Evolutionary conservation across 768 basidiomycete species (phyloP).

Genomic region (Amanita rimosa): DNA sequence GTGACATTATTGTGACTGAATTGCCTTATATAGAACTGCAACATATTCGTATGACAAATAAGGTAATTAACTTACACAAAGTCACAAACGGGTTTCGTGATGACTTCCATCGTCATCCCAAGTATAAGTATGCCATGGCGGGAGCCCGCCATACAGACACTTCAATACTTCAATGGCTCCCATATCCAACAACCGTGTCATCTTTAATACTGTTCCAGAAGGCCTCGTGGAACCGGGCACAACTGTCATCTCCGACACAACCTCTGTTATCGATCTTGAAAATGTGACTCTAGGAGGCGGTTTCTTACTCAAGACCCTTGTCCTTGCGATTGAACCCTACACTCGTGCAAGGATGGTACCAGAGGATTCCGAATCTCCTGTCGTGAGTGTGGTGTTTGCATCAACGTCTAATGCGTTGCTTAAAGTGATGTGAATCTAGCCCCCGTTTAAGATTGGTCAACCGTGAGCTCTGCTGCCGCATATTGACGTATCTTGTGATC

Average conservation of each 20-base stretch:
- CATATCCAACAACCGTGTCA: background rate
- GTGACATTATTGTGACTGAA: too few relatives aligned
- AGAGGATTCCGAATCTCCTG: slow-evolving; percentile 17
- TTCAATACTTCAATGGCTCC: background rate
- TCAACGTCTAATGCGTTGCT: background rate
- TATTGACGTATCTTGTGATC: background rate
- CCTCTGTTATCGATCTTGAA: slow-evolving; percentile 37
- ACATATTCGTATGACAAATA: too few relatives aligned
- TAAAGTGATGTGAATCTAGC: slow-evolving; percentile 5
- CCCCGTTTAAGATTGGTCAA: slow-evolving; percentile 21
- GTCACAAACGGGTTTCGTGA: too few relatives aligned
- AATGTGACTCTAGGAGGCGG: slow-evolving; percentile 32
- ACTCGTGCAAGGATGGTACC: slow-evolving; percentile 25
- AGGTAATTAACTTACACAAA: too few relatives aligned
- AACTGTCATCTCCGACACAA: slow-evolving; percentile 32
- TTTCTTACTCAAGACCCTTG: slow-evolving; percentile 38
- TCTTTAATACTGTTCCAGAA: slow-evolving; percentile 5
- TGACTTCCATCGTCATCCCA: too few relatives aligned
- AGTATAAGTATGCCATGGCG: too few relatives aligned
- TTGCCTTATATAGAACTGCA: too few relatives aligned
- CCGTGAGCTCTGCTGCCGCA: slow-evolving; percentile 18
- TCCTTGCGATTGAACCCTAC: slow-evolving; percentile 32
- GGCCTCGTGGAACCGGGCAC: slow-evolving; percentile 33
- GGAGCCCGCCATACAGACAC: too few relatives aligned
- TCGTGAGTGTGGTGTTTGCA: slow-evolving; percentile 5